phyloP scores from a whole-genome alignment of 78 protist species.

The Polysphondylium violaceum region DNA sequence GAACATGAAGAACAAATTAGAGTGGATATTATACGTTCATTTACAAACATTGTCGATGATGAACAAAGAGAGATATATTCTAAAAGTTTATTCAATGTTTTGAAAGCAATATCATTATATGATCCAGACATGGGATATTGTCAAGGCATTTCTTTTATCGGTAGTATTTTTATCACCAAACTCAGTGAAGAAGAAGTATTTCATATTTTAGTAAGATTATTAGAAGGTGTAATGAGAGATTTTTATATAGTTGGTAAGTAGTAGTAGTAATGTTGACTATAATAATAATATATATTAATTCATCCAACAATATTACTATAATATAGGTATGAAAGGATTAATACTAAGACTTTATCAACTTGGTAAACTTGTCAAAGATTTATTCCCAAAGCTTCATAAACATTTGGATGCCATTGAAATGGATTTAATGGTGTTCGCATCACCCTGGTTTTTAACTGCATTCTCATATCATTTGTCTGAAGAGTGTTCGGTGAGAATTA shows the following conservation, averaged over 20 bases:
- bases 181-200: constrained; percentile 67
- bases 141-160: constrained; percentile 76
- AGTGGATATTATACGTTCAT: constrained; percentile 59
- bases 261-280: not conserved
- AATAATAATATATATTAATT: not conserved
- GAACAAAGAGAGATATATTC: constrained; percentile 22
- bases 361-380: constrained; percentile 39
- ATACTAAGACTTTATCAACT: constrained; percentile 58
- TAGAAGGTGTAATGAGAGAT: constrained; percentile 75
- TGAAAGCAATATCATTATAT: constrained; percentile 53
- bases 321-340: constrained; percentile 60
- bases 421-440: constrained; percentile 58
- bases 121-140: constrained; percentile 75
- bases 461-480: constrained; percentile 74
- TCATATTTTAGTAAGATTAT: constrained; percentile 59
- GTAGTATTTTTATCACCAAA: constrained; percentile 28
- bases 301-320: not conserved
- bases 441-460: constrained; percentile 78
- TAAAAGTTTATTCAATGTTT: constrained; percentile 1
- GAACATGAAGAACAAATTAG: constrained; percentile 72
- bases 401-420: constrained; percentile 60
- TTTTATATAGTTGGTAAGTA: constrained; percentile 61
- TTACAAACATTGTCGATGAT: constrained; percentile 8
- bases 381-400: constrained; percentile 53
- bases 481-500: constrained; percentile 40